Evolutionary conservation across 2,329 filamentous ascomycete species (phyloP).

Genomic region (Fusarium armeniacum): DNA sequence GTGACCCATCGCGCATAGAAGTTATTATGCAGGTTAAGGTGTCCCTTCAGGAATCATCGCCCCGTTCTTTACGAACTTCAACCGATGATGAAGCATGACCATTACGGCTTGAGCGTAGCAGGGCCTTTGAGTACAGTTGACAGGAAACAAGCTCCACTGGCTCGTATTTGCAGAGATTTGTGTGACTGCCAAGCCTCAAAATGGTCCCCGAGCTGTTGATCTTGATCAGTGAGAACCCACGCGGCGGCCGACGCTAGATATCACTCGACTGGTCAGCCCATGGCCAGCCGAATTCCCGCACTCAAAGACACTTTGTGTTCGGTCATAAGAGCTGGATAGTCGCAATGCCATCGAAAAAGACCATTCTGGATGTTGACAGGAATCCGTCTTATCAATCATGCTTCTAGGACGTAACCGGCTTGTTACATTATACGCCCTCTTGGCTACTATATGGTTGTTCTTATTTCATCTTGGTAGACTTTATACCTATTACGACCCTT

Average conservation of each 20-base stretch:
- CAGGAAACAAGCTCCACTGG: background rate
- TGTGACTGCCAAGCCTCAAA: background rate
- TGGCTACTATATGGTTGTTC: conserved; percentile 36
- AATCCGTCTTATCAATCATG: rapidly evolving
- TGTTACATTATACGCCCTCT: background rate
- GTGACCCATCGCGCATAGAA: too few relatives aligned
- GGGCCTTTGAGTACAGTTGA: too few relatives aligned
- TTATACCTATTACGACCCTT: conserved; percentile 46
- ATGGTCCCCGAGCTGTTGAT: conserved; percentile 3
- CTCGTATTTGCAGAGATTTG: conserved; percentile 5
- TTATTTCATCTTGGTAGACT: conserved; percentile 44
- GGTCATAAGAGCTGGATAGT: background rate
- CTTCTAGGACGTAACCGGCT: background rate
- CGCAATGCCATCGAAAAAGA: background rate
- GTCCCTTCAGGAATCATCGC: background rate
- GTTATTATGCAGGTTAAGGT: background rate
- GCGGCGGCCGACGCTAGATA: conserved; percentile 14
- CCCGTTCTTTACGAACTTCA: background rate
- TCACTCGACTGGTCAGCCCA: background rate
- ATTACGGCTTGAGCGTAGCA: background rate
- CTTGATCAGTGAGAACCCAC: background rate
- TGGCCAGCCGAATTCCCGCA: background rate
- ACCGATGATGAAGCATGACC: background rate
- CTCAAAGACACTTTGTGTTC: background rate
- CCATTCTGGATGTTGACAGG: background rate